phyloP scores from a whole-genome alignment of 2,329 filamentous ascomycete species.

The Cryphonectria japonica region DNA sequence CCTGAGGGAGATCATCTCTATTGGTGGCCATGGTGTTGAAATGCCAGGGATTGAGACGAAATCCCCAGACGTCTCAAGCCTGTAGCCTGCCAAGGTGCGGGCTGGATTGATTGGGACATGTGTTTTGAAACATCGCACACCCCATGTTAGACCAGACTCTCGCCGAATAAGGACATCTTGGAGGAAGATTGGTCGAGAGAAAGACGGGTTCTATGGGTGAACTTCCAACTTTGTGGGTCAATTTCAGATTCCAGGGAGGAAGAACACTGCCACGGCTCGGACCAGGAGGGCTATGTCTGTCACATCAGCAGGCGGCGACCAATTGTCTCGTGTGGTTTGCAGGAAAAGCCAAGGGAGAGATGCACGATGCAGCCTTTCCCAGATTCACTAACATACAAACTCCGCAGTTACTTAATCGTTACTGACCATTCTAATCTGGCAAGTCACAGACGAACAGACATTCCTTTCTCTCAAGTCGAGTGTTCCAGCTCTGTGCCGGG shows the following conservation, averaged over 20 bases:
- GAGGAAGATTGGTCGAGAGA: background rate
- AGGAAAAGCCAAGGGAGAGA: background rate
- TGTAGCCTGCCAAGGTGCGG: background rate
- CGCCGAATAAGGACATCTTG: background rate
- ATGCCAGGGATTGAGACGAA: background rate
- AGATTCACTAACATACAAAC: too few relatives aligned
- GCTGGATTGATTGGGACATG: background rate
- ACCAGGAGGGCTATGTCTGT: background rate
- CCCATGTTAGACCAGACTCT: background rate
- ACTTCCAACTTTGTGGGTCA: background rate
- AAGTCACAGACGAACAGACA: background rate
- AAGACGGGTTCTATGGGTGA: background rate
- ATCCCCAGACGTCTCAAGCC: background rate
- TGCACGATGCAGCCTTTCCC: background rate
- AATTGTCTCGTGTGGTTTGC: background rate
- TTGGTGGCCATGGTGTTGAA: background rate
- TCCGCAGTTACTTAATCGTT: background rate
- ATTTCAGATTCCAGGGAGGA: background rate
- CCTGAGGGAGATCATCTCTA: constrained; percentile 1
- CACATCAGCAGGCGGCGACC: background rate
- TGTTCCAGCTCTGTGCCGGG: background rate
- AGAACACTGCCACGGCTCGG: background rate
- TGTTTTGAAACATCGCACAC: background rate
- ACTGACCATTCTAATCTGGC: background rate
- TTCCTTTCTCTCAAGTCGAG: background rate